Evolutionary conservation across 75 land plant species (phyloP).

Genomic region (Selaginella moellendorffii): DNA sequence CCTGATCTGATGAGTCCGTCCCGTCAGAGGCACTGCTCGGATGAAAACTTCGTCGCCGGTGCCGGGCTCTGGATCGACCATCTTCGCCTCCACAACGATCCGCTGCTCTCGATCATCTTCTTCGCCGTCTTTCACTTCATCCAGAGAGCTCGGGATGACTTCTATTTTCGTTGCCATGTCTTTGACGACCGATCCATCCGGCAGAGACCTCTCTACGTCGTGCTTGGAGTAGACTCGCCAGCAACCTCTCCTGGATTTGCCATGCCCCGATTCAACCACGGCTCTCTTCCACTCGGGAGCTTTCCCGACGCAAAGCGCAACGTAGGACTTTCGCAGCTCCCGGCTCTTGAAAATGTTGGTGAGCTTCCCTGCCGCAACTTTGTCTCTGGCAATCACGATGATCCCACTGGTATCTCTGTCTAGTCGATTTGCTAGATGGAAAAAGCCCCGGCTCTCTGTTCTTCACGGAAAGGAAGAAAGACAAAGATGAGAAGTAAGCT

Average conservation of each 20-base stretch:
- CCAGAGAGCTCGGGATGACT: too few species aligned
- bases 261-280: constrained; percentile 66
- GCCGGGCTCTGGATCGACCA: not conserved
- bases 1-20: constrained; percentile 89
- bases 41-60: constrained; percentile 42
- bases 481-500: not conserved
- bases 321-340: constrained; percentile 52
- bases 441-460: constrained; percentile 14
- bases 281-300: constrained; percentile 48
- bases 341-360: constrained; percentile 59
- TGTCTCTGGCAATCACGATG: constrained; percentile 60
- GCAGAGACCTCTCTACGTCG: constrained; percentile 61
- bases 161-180: constrained; percentile 91
- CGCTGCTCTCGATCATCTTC: not conserved
- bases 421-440: constrained; percentile 86
- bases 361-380: constrained; percentile 60
- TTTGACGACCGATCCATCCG: constrained; percentile 53
- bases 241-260: constrained; percentile 68
- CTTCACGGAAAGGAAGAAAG: not conserved
- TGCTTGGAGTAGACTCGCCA: constrained; percentile 69
- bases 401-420: constrained; percentile 92
- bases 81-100: not conserved
- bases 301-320: constrained; percentile 55
- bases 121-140: not conserved
- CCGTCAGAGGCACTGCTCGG: constrained; percentile 65